Evolutionary conservation across 2,329 filamentous ascomycete species (phyloP).

Genomic region (Parastagonospora avenae): DNA sequence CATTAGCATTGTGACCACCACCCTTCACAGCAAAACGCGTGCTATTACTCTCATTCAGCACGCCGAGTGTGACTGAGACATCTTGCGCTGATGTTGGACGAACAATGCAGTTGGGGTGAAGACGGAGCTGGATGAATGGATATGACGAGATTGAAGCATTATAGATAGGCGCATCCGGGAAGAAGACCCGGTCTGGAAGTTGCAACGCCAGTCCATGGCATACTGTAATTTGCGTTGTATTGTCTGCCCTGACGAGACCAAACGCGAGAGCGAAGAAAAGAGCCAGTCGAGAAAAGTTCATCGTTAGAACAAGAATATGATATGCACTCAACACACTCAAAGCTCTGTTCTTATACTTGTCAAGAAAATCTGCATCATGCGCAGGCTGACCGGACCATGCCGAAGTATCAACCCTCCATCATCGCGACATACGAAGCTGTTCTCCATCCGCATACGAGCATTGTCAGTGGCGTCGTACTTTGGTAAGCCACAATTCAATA

Average conservation of each 20-base stretch:
- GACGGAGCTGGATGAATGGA: conserved; percentile 23
- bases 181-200: conserved; percentile 21
- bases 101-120: conserved; percentile 27
- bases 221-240: background rate
- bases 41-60: conserved; percentile 11
- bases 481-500: too few relatives aligned
- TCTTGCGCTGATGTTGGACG: conserved; percentile 22
- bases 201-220: conserved; percentile 17
- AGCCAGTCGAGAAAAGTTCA: conserved; percentile 9
- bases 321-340: background rate
- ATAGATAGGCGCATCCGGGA: conserved; percentile 21
- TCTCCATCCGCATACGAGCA: too few relatives aligned
- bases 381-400: too few relatives aligned
- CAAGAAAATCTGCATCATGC: too few relatives aligned
- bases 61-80: conserved; percentile 20
- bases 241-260: background rate
- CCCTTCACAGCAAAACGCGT: conserved; percentile 30
- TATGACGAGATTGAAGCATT: conserved; percentile 30
- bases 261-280: conserved; percentile 3
- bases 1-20: conserved; percentile 30
- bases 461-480: too few relatives aligned
- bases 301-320: conserved; percentile 2
- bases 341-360: too few relatives aligned
- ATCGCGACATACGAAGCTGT: too few relatives aligned
- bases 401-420: too few relatives aligned